A percentile compares a stretch with the other conserved stretches of the same genome.
phyloP scores from a whole-genome alignment of 768 basidiomycete species.

The Boletus vermiculosoides region DNA sequence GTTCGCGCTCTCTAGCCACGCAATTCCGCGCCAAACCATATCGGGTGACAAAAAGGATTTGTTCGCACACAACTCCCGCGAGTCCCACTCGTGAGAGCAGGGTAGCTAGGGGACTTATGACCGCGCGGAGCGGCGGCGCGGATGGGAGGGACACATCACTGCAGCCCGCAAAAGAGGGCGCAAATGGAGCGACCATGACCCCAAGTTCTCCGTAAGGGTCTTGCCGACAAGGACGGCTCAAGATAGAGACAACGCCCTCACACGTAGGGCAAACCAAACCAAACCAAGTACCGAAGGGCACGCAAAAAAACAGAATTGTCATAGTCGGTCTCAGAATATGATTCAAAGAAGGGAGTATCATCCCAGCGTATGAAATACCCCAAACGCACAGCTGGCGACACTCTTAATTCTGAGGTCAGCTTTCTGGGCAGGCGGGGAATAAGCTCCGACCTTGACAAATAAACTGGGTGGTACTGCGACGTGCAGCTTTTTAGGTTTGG shows the following conservation, averaged over 20 bases:
- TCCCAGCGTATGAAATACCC: slow-evolving; percentile 18
- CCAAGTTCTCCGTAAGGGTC: slow-evolving; percentile 11
- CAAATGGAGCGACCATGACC: slow-evolving; percentile 10
- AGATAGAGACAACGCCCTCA: slow-evolving; percentile 3
- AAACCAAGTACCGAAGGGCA: slow-evolving; percentile 3
- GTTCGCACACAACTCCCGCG: slow-evolving; percentile 17
- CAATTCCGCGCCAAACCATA: slow-evolving; percentile 7
- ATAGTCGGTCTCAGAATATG: slow-evolving; percentile 5
- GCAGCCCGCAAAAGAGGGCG: slow-evolving; percentile 8
- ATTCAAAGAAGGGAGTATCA: background rate
- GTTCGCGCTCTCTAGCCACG: slow-evolving; percentile 2
- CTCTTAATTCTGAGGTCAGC: slow-evolving; percentile 11
- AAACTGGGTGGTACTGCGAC: slow-evolving; percentile 1
- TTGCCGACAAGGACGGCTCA: background rate
- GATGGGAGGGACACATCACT: slow-evolving; percentile 4
- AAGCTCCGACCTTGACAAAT: slow-evolving; percentile 24
- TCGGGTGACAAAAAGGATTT: slow-evolving; percentile 4
- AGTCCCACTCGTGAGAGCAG: slow-evolving; percentile 6
- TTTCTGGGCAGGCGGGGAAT: slow-evolving; percentile 14
- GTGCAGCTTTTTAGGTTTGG: slow-evolving; percentile 15
- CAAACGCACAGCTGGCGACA: slow-evolving; percentile 12
- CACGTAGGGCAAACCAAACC: background rate
- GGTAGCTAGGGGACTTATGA: background rate
- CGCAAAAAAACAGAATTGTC: background rate
- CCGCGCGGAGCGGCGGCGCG: slow-evolving; percentile 6